These are phyloP conservation scores for Stygiomarasmius scandens DNA, from an alignment of 1,284 basidiomycete genomes.

Conservation along the genomic window DNA sequence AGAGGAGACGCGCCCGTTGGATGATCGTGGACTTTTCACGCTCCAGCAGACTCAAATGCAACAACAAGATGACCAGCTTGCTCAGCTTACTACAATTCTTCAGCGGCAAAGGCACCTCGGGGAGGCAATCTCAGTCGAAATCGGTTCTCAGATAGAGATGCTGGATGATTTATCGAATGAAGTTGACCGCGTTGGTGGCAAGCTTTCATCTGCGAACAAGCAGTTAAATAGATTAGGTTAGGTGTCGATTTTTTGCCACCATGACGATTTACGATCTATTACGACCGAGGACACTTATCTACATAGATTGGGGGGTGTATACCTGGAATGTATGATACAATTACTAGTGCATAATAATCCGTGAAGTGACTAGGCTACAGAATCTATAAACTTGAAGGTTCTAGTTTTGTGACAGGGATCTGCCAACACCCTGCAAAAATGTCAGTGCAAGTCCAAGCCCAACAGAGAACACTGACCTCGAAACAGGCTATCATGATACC, in stretches of 20 bases:
- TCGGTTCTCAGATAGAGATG: constrained; percentile 85
- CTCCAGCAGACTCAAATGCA: constrained; percentile 83
- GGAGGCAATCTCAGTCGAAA: constrained; percentile 84
- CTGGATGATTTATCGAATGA: constrained; percentile 79
- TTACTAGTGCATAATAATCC: constrained; percentile 3
- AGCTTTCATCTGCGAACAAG: constrained; percentile 78
- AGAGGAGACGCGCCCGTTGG: constrained; percentile 82
- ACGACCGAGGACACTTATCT: neutral
- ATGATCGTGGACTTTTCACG: constrained; percentile 78
- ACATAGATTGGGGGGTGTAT: neutral
- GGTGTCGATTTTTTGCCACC: constrained; percentile 3
- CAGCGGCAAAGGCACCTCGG: constrained; percentile 86
- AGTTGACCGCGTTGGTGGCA: constrained; percentile 74
- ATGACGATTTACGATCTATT: constrained; percentile 3
- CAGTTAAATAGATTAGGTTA: constrained; percentile 77
- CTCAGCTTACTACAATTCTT: constrained; percentile 81
- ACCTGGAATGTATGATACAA: constrained; percentile 14
- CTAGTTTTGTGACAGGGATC: constrained; percentile 40
- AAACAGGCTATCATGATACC: constrained; percentile 97
- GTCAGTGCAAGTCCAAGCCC: no score
- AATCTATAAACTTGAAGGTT: constrained; percentile 14
- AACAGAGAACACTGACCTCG: constrained; percentile 59
- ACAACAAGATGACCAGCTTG: constrained; percentile 83
- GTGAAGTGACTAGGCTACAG: constrained; percentile 15
- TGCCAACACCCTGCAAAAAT: constrained; percentile 54